Conservation (phyloP, 352 stramenopile species). For the Pythium brassicae region DNA sequence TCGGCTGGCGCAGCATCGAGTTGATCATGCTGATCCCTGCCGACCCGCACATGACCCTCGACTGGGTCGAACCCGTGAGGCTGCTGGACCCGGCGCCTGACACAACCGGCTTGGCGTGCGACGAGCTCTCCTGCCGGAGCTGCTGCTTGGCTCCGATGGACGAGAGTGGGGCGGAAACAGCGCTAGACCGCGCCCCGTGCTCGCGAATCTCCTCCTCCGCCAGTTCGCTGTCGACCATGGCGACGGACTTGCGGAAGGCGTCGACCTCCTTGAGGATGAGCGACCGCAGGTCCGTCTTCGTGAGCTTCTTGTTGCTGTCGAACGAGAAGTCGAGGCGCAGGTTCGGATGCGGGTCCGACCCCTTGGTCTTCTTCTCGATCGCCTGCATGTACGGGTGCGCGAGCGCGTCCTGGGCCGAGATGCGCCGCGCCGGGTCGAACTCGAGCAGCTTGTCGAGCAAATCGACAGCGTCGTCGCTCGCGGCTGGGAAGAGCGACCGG, state of each 20-base stretch:
- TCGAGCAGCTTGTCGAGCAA: slow-evolving; percentile 59
- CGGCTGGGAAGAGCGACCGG: slow-evolving; percentile 42
- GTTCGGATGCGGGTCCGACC: slow-evolving; percentile 27
- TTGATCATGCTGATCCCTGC: slow-evolving; percentile 47
- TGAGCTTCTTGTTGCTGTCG: slow-evolving; percentile 62
- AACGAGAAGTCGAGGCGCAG: slow-evolving; percentile 63
- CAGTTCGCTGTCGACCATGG: slow-evolving; percentile 5
- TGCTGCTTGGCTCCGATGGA: slow-evolving; percentile 3
- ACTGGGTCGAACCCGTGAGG: not conserved
- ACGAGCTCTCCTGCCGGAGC: slow-evolving; percentile 2
- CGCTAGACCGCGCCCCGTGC: not conserved
- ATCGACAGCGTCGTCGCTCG: slow-evolving; percentile 50
- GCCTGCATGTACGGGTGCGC: slow-evolving; percentile 66
- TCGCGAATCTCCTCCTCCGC: slow-evolving; percentile 10
- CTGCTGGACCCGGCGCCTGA: not conserved
- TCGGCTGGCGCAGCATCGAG: slow-evolving; percentile 25
- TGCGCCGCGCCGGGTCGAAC: slow-evolving; percentile 55
- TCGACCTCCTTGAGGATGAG: slow-evolving; percentile 75
- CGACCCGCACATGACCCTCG: slow-evolving; percentile 24
- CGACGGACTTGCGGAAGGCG: slow-evolving; percentile 31
- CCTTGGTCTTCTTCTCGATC: slow-evolving; percentile 64
- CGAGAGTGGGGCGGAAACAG: not conserved
- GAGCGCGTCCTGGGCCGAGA: slow-evolving; percentile 57
- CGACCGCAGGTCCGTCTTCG: slow-evolving; percentile 55
- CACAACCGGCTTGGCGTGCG: not conserved